Evolutionary conservation across 768 basidiomycete species (phyloP).

Genomic region (Pisolithus marmoratus): DNA sequence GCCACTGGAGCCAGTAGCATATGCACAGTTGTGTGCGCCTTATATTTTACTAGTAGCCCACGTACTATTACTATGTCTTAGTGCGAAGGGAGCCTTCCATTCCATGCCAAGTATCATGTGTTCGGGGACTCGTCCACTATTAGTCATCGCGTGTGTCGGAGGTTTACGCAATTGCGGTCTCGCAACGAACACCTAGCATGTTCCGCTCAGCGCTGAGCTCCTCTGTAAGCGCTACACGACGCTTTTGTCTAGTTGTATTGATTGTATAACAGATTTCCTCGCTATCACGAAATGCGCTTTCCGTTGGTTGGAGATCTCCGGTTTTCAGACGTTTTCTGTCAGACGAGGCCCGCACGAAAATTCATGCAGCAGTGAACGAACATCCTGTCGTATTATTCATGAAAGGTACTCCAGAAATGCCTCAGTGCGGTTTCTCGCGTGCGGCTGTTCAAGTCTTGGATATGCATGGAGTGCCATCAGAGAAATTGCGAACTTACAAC

Average conservation of each 20-base stretch:
- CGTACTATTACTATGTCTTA: too few relatives aligned
- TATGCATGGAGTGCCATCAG: slow-evolving; percentile 68
- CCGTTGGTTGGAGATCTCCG: slow-evolving; percentile 4
- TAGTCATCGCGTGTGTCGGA: neutral
- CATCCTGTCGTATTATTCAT: slow-evolving; percentile 93
- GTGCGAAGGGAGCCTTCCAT: too few relatives aligned
- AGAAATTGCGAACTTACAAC: slow-evolving; percentile 87
- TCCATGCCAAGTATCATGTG: too few relatives aligned
- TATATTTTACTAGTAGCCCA: too few relatives aligned
- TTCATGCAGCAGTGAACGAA: slow-evolving; percentile 67
- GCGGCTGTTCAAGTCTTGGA: slow-evolving; percentile 90
- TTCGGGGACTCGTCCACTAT: neutral
- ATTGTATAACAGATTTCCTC: slow-evolving; percentile 1
- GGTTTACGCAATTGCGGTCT: neutral
- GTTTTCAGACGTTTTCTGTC: slow-evolving; percentile 46
- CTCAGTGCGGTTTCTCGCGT: slow-evolving; percentile 94
- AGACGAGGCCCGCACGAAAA: slow-evolving; percentile 52
- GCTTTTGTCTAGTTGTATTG: neutral
- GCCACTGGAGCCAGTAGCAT: too few relatives aligned
- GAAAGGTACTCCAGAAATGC: slow-evolving; percentile 87
- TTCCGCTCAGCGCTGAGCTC: neutral
- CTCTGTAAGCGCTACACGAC: neutral
- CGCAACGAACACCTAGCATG: neutral
- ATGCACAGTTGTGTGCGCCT: too few relatives aligned
- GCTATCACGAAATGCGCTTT: slow-evolving; percentile 7